A percentile compares a stretch with the other conserved stretches of the same genome.
These are phyloP conservation scores for Biscogniauxia marginata DNA, from an alignment of 2,329 filamentous ascomycete genomes.

Conservation along the genomic window DNA sequence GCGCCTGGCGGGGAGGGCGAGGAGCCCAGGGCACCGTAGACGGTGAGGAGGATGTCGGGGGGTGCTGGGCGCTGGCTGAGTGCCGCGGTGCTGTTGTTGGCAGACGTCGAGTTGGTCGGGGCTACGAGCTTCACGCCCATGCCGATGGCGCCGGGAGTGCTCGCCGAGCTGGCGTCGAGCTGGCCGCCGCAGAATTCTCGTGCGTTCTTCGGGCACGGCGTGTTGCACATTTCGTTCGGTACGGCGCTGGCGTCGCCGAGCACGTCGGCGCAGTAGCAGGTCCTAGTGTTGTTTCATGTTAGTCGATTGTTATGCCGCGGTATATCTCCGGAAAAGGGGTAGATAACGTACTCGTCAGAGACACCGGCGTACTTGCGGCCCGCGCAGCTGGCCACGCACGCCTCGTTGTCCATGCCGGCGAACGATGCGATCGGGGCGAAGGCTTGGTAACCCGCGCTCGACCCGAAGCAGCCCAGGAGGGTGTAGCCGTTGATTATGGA, in stretches of 20 bases:
- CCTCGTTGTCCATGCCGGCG: conserved; percentile 39
- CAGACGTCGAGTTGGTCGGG: conserved; percentile 2
- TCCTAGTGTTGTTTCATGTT: conserved; percentile 15
- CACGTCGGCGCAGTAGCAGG: conserved; percentile 46
- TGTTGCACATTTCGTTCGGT: conserved; percentile 35
- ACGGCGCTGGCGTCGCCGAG: conserved; percentile 41
- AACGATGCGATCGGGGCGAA: conserved; percentile 34
- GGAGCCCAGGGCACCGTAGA: conserved; percentile 36
- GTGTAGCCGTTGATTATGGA: conserved; percentile 20
- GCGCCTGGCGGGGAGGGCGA: conserved; percentile 36
- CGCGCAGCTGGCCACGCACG: conserved; percentile 39
- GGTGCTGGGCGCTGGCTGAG: conserved; percentile 29
- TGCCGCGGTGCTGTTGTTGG: conserved; percentile 1
- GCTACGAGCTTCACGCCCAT: conserved; percentile 1
- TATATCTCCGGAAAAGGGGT: background rate
- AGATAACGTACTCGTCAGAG: conserved; percentile 30
- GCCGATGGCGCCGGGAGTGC: background rate
- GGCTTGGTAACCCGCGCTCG: conserved; percentile 34
- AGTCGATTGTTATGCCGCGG: conserved; percentile 5
- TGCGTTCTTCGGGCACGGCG: conserved; percentile 41
- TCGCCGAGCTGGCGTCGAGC: conserved; percentile 6
- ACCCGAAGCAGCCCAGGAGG: conserved; percentile 41
- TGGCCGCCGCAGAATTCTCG: conserved; percentile 43
- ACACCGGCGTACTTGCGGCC: conserved; percentile 40
- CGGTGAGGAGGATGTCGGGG: conserved; percentile 38